Percentiles rank a stretch among this genome's conserved stretches.
phyloP scores from a whole-genome alignment of 2,329 filamentous ascomycete genomes.

The Alternaria solani region DNA sequence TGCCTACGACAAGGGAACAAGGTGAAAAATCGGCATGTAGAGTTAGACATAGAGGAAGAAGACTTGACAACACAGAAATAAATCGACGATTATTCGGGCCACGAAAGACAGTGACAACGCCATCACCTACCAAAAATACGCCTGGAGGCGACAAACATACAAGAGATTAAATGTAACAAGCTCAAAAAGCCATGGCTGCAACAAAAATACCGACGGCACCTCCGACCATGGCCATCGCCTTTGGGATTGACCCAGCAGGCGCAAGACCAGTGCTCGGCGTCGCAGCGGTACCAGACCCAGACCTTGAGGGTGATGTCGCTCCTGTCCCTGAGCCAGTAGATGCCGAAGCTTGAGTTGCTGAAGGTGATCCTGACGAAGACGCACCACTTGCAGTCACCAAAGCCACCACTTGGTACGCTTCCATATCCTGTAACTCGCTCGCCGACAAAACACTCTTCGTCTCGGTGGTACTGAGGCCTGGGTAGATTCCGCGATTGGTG shows the following conservation, averaged over 20 bases:
- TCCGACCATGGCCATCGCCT: conserved; percentile 30
- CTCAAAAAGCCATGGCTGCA: conserved; percentile 36
- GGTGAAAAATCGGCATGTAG: background rate
- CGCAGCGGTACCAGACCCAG: conserved; percentile 18
- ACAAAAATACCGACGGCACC: conserved; percentile 34
- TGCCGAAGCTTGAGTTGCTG: conserved; percentile 1
- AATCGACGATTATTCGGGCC: background rate
- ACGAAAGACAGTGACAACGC: background rate
- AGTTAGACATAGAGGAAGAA: background rate
- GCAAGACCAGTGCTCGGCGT: conserved; percentile 26
- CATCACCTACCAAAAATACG: background rate
- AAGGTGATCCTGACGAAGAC: conserved; percentile 10
- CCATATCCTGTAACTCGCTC: conserved; percentile 15
- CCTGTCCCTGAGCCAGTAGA: conserved; percentile 5
- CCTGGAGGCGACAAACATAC: background rate
- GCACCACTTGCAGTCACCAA: conserved; percentile 24
- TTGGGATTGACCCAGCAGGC: conserved; percentile 28
- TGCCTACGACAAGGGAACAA: background rate
- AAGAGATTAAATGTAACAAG: background rate
- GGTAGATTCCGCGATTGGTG: conserved; percentile 21
- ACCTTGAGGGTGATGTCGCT: conserved; percentile 17
- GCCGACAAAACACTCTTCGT: conserved; percentile 12
- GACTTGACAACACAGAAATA: background rate
- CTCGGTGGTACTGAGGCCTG: background rate
- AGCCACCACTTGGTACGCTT: conserved; percentile 15